Evolutionary conservation across 2,329 filamentous ascomycete genomes (phyloP).

Genomic region (Alternaria ventricosa): DNA sequence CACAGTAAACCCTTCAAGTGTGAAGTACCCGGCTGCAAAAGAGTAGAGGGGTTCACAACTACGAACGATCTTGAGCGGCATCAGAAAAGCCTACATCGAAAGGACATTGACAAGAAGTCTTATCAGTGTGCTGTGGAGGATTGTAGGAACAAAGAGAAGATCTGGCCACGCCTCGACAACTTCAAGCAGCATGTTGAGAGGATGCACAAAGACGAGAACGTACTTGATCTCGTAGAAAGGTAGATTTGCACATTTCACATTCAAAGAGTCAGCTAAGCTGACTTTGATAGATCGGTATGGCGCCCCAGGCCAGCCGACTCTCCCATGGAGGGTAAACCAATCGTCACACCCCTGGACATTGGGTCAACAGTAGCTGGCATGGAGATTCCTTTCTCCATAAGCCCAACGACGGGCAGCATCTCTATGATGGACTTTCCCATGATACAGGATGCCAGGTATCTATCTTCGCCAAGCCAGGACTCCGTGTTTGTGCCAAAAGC

Average conservation of each 20-base stretch:
- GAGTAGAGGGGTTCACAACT: conserved; percentile 74
- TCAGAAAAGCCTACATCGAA: conserved; percentile 71
- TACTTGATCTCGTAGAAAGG: conserved; percentile 56
- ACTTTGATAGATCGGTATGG: conserved; percentile 32
- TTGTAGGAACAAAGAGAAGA: conserved; percentile 69
- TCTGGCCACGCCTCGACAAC: conserved; percentile 84
- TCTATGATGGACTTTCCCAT: conserved; percentile 27
- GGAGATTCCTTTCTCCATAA: conserved; percentile 25
- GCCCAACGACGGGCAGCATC: conserved; percentile 17
- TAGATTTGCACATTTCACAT: conserved; percentile 30
- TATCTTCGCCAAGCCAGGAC: conserved; percentile 20
- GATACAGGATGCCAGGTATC: conserved; percentile 28
- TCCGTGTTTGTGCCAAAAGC: background rate
- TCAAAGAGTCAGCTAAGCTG: conserved; percentile 16
- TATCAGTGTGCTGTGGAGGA: conserved; percentile 66
- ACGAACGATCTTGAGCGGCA: conserved; percentile 83
- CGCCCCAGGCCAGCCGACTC: conserved; percentile 6
- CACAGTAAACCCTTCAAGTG: conserved; percentile 75
- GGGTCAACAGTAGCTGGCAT: conserved; percentile 38
- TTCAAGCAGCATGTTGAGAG: conserved; percentile 79
- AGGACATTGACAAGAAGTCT: conserved; percentile 48
- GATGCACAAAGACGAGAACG: conserved; percentile 64
- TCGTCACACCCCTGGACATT: conserved; percentile 37
- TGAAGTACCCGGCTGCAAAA: conserved; percentile 61
- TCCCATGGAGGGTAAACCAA: conserved; percentile 12